Conservation (phyloP, 2,329 filamentous ascomycete species). For the Elsinoe perseae region DNA sequence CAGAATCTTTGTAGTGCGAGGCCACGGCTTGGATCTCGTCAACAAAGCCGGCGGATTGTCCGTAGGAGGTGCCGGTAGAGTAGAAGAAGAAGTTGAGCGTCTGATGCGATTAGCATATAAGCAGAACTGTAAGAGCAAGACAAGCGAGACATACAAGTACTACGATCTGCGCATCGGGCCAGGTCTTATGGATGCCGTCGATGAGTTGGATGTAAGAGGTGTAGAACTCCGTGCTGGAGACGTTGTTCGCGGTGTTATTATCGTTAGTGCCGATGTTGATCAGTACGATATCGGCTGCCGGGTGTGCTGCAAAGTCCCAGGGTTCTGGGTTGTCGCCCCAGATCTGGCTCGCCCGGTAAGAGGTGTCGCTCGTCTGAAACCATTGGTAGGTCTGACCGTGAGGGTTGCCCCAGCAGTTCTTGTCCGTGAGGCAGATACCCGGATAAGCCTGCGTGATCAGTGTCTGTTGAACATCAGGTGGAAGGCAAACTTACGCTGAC, state of each 20-base stretch:
- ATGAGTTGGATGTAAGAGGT: slow-evolving; percentile 37
- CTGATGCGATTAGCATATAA: neutral
- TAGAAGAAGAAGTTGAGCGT: slow-evolving; percentile 48
- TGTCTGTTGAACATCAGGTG: slow-evolving; percentile 33
- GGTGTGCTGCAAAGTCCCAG: slow-evolving; percentile 31
- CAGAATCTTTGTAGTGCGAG: slow-evolving; percentile 25
- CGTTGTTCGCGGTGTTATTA: slow-evolving; percentile 35
- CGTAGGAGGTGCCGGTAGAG: slow-evolving; percentile 44
- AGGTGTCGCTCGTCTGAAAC: slow-evolving; percentile 51
- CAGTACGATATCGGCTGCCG: slow-evolving; percentile 36
- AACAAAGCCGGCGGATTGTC: slow-evolving; percentile 20
- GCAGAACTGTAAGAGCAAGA: neutral
- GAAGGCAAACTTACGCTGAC: slow-evolving; percentile 53
- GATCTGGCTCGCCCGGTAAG: slow-evolving; percentile 38
- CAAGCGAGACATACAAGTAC: slow-evolving; percentile 30
- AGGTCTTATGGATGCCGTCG: slow-evolving; percentile 34
- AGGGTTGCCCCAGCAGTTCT: slow-evolving; percentile 34
- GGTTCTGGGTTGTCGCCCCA: slow-evolving; percentile 33
- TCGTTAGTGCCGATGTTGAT: slow-evolving; percentile 44
- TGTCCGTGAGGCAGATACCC: slow-evolving; percentile 24
- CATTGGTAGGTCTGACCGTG: slow-evolving; percentile 45
- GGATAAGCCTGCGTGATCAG: slow-evolving; percentile 39
- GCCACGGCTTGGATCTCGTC: slow-evolving; percentile 2
- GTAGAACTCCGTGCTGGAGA: slow-evolving; percentile 33
- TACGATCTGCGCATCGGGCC: slow-evolving; percentile 37